Evolutionary conservation across 2,329 filamentous ascomycete species (phyloP), one percentile per base, ranked within the genome.

Genomic region (Botrytis elliptica): DNA sequence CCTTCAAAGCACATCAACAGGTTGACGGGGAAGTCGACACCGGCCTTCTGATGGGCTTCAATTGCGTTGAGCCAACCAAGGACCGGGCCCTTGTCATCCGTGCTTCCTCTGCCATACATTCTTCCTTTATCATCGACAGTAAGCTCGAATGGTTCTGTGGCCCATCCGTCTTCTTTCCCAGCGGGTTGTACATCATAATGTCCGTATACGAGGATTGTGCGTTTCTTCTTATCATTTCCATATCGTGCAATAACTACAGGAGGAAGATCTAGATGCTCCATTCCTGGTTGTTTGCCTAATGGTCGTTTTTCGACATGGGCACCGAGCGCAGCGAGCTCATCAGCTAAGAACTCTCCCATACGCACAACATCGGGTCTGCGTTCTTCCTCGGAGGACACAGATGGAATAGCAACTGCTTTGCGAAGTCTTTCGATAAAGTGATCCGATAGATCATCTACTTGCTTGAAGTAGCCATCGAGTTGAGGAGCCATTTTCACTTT

Each of bases 121-220:
- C 95, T 92, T 76, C 91, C 95, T 84, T 98, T 93, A 77, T 94
- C 91, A 81, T 97, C 95, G 74, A 98, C 88, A 42, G 89, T 92
- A 77, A 99, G 88, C 75, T 93, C 90, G 83, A 98, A 99, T 9
- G 96, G 96, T 83, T 98, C 93, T 4, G 95, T 98, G 71, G 92
- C 91, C 96, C 96, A 99, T 77, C 96, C 96, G 80, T 99, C 96
- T 78, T 92, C 93, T 86, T 93, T 93, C 81, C 95, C 89, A 49
- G 96, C 96, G 40, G 96, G 96, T 85, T 99, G 96, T 52, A 99
- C 96, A 82, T 99, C 96, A 85, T 99, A 99, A 86, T 99, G 96
- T 66, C 96, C 96, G 82, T 99, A 99, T 65, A 99, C 94, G 75
- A 99, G 88, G 78, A 99, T 96, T 52, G 95, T 98, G 75, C 93